Percentiles rank a stretch among this genome's conserved stretches.
Evolutionary conservation across 805 yeast species (phyloP).

Genomic region (Kuraishia ogatae): DNA sequence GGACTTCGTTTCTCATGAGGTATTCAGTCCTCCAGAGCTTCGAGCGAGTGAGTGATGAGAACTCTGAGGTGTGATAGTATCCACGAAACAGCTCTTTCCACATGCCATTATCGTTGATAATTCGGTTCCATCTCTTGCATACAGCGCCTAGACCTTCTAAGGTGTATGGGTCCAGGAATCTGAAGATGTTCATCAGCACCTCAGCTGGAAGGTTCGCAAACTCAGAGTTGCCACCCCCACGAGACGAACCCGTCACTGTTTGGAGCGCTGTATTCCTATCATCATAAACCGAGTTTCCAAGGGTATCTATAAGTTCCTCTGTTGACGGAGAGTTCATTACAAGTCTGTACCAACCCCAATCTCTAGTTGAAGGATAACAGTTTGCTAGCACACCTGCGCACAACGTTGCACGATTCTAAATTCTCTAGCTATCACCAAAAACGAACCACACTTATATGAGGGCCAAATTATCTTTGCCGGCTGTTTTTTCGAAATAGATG

Average conservation of each 20-base stretch:
- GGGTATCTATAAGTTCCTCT: not conserved
- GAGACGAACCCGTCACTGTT: not conserved
- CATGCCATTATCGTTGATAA: conserved; percentile 33
- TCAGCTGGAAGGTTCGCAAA: conserved; percentile 34
- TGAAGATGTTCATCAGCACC: conserved; percentile 33
- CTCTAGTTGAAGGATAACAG: not conserved
- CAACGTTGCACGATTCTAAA: no score
- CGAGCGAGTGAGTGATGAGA: conserved; percentile 37
- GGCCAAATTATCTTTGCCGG: no score
- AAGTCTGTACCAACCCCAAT: not conserved
- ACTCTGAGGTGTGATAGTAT: conserved; percentile 14
- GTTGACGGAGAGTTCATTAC: not conserved
- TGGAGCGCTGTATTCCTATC: not conserved
- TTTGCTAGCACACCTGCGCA: not conserved
- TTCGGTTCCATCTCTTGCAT: conserved; percentile 37
- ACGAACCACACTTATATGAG: no score
- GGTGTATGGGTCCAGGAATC: conserved; percentile 35
- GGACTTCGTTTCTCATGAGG: conserved; percentile 25
- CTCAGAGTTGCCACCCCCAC: not conserved
- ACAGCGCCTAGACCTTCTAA: conserved; percentile 32
- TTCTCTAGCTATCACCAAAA: no score
- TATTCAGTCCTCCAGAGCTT: conserved; percentile 39
- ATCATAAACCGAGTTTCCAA: not conserved
- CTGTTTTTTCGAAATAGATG: no score
- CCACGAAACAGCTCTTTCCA: conserved; percentile 40